Evolutionary conservation across 768 basidiomycete species (phyloP).

Genomic region (Pleurotus eryngii): DNA sequence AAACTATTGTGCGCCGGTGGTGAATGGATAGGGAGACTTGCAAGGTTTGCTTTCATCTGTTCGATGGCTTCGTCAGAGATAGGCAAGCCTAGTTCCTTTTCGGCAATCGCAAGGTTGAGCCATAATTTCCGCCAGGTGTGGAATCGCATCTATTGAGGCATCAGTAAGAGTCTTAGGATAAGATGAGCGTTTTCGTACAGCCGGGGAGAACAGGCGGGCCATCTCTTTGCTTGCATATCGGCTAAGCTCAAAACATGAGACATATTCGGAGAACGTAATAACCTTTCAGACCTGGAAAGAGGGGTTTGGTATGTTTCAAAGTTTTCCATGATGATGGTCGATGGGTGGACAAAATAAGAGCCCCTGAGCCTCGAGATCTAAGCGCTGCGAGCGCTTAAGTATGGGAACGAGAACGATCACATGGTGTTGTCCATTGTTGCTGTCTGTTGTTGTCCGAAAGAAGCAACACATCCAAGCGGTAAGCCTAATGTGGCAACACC

Average conservation of each 20-base stretch:
- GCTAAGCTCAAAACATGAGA: constrained; percentile 34
- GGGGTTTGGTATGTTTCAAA: constrained; percentile 79
- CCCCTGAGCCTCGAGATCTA: too few relatives aligned
- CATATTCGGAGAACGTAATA: not conserved
- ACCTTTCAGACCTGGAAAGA: constrained; percentile 60
- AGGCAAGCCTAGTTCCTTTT: constrained; percentile 90
- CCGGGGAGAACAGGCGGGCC: constrained; percentile 94
- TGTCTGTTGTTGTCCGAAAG: too few relatives aligned
- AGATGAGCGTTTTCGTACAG: constrained; percentile 46
- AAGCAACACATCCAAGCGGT: too few relatives aligned
- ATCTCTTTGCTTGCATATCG: constrained; percentile 99
- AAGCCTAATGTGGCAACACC: too few relatives aligned
- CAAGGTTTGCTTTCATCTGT: constrained; percentile 93
- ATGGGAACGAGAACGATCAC: too few relatives aligned
- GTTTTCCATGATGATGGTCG: constrained; percentile 45
- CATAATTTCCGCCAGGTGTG: constrained; percentile 93
- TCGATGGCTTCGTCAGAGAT: constrained; percentile 89
- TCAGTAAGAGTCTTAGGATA: not conserved
- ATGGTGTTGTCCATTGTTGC: too few relatives aligned
- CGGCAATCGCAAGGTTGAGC: constrained; percentile 94
- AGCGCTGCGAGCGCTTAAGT: too few relatives aligned
- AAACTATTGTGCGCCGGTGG: not conserved
- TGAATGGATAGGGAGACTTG: constrained; percentile 29
- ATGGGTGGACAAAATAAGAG: too few relatives aligned
- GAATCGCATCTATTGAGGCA: constrained; percentile 73